Evolutionary conservation across 208 protist genomes (phyloP).

Genomic region (Trypanosoma congolense): DNA sequence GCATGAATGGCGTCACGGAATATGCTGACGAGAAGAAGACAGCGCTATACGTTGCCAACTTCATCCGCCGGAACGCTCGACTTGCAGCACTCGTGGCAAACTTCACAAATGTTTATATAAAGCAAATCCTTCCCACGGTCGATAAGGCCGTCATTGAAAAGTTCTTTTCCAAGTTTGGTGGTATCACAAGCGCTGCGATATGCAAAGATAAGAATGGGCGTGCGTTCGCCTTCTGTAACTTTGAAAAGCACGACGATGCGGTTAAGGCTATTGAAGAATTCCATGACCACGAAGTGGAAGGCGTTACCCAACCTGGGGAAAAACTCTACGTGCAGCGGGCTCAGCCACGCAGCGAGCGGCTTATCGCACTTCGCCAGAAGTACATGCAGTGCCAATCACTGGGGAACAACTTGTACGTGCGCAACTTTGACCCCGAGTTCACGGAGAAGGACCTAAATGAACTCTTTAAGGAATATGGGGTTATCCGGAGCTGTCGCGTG

Average conservation of each 20-base stretch:
- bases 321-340: constrained; percentile 87
- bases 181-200: constrained; percentile 89
- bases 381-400: constrained; percentile 89
- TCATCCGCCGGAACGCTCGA: constrained; percentile 94
- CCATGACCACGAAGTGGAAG: constrained; percentile 83
- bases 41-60: constrained; percentile 92
- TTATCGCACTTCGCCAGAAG: constrained; percentile 85
- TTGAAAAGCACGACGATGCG: constrained; percentile 93
- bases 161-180: constrained; percentile 93
- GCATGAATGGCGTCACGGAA: constrained; percentile 96
- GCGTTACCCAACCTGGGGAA: constrained; percentile 73
- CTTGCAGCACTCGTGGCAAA: constrained; percentile 83
- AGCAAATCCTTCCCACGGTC: constrained; percentile 92
- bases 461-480: constrained; percentile 97
- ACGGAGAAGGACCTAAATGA: constrained; percentile 96
- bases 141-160: constrained; percentile 90
- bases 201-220: constrained; percentile 89
- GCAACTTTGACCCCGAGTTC: constrained; percentile 96
- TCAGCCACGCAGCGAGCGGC: constrained; percentile 82
- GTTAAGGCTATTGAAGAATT: constrained; percentile 90
- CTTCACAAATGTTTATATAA: constrained; percentile 99
- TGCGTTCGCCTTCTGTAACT: constrained; percentile 98
- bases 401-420: constrained; percentile 99
- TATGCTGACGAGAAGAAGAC: constrained; percentile 90
- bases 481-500: constrained; percentile 98